Percentiles rank a stretch among this genome's conserved stretches.
These are phyloP conservation scores for Tieghemiomyces parasiticus DNA, from an alignment of 192 early-diverging fungal species.

Conservation along the genomic window DNA sequence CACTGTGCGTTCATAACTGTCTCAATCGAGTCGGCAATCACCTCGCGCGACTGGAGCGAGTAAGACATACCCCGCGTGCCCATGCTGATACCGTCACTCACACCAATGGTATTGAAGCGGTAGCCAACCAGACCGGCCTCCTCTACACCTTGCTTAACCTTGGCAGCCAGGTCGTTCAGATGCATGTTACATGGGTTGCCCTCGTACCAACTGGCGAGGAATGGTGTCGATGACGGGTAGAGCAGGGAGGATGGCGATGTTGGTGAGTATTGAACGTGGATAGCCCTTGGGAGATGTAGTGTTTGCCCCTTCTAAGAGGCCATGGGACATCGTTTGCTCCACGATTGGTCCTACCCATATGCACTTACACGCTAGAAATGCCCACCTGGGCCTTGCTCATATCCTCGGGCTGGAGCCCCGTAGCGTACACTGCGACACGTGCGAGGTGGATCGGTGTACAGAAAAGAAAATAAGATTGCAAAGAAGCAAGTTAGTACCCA, in stretches of 20 bases:
- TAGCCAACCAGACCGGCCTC: constrained; percentile 81
- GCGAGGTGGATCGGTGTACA: not conserved
- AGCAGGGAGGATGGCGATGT: not conserved
- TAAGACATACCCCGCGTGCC: constrained; percentile 93
- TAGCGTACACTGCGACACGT: constrained; percentile 89
- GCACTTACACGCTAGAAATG: constrained; percentile 84
- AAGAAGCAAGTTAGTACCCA: too few species aligned
- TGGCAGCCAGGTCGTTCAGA: constrained; percentile 64
- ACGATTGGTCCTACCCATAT: too few species aligned
- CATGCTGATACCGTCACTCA: constrained; percentile 95
- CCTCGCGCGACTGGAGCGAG: constrained; percentile 91
- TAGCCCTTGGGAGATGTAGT: too few species aligned
- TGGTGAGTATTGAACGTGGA: not conserved
- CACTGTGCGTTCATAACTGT: constrained; percentile 96
- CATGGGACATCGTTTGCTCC: too few species aligned
- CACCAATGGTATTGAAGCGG: constrained; percentile 98
- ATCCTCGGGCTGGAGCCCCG: constrained; percentile 69
- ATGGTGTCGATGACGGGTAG: too few species aligned
- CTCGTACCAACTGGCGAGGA: constrained; percentile 68
- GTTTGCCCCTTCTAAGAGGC: too few species aligned
- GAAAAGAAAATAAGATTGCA: not conserved
- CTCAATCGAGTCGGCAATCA: constrained; percentile 99
- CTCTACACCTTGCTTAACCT: constrained; percentile 89
- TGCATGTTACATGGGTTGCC: constrained; percentile 99
- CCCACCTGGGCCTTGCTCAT: constrained; percentile 88